Evolutionary conservation across 2,329 filamentous ascomycete species (phyloP).

Genomic region (Gnomoniopsis sp.): DNA sequence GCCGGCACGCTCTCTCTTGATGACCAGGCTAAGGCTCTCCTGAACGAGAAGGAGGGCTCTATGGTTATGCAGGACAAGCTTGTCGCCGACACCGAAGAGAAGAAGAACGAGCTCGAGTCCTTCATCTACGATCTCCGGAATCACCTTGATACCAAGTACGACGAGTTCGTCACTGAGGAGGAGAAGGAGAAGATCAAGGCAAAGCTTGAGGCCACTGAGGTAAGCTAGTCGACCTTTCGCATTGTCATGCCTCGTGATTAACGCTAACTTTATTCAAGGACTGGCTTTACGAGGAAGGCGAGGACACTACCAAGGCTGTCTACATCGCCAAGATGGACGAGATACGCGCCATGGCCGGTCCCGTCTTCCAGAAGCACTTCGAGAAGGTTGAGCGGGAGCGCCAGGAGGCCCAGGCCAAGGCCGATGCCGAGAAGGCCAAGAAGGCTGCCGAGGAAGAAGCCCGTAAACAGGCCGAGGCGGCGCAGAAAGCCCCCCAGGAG

Average conservation of each 20-base stretch:
- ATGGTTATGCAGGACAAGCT: slow-evolving; percentile 99
- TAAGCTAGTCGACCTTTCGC: slow-evolving; percentile 43
- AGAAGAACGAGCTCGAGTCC: slow-evolving; percentile 99
- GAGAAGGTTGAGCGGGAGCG: slow-evolving; percentile 91
- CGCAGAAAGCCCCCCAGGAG: slow-evolving; percentile 44
- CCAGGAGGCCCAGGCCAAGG: slow-evolving; percentile 70
- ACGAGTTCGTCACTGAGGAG: slow-evolving; percentile 84
- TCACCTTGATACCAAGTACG: slow-evolving; percentile 88
- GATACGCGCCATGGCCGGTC: slow-evolving; percentile 84
- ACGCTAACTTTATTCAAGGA: slow-evolving; percentile 58
- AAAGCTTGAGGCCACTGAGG: slow-evolving; percentile 83
- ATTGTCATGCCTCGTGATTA: slow-evolving; percentile 17
- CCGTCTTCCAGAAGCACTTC: slow-evolving; percentile 90
- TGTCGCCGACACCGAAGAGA: slow-evolving; percentile 95
- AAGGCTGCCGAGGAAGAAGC: slow-evolving; percentile 58
- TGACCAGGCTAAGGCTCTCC: slow-evolving; percentile 58
- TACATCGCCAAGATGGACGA: slow-evolving; percentile 96
- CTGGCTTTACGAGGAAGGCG: slow-evolving; percentile 97
- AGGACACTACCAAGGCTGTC: slow-evolving; percentile 88
- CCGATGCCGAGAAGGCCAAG: slow-evolving; percentile 75
- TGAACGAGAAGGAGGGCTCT: slow-evolving; percentile 75
- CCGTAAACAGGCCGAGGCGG: slow-evolving; percentile 49
- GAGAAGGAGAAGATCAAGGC: slow-evolving; percentile 84
- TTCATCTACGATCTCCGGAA: slow-evolving; percentile 96
- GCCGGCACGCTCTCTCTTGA: slow-evolving; percentile 81